Evolutionary conservation across 2,329 filamentous ascomycete genomes (phyloP), one percentile per base, ranked within the genome.

Genomic region (Cladophialophora psammophila): DNA sequence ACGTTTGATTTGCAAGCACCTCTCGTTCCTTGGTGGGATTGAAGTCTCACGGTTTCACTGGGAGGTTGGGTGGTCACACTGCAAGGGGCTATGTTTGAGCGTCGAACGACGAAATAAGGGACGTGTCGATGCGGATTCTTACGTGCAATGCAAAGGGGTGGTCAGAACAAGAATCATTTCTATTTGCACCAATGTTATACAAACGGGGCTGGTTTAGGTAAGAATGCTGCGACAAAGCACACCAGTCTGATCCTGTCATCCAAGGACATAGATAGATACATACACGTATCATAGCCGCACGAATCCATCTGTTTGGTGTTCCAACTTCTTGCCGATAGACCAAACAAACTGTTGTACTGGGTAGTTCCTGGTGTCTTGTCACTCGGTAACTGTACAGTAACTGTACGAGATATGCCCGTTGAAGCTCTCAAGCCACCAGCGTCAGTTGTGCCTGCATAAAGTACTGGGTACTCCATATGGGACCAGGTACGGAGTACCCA

Each of bases 111-210:
- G 8, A 50, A 50, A 2, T 10, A 50, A 1, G 45, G 45, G 10
- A 20, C 45, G 15, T 45, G 55, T 45, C 5, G 6, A 3, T 26
- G 10, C 12, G 6, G 35, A n/a, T 5, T 7, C 12, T 36, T 26
- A 31, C 13, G 20, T 50, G 26, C 26, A 13, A 50, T n/a, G 18
- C 42, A 53, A 53, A 15, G 26, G 59, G 55, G 59, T 61, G 59
- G 59, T 61, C 59, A 61, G 59, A 61, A 54, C 32, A 18, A 26
- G 35, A 53, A 53, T 61, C 13, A 8, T 50, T 50, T 53, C 34
- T 15, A 61, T 54, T 54, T 20, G 20, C 42, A 61, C 34, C 36
- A 7, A n/a, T 13, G 5, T 50, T 26, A 31, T 13, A 40, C 32
- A 15, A 31, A 38, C 3, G 55, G 55, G 20, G 20, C 32, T 58